Conservation (phyloP, 495 filamentous ascomycete genomes). For the Lepidopterella palustris region DNA sequence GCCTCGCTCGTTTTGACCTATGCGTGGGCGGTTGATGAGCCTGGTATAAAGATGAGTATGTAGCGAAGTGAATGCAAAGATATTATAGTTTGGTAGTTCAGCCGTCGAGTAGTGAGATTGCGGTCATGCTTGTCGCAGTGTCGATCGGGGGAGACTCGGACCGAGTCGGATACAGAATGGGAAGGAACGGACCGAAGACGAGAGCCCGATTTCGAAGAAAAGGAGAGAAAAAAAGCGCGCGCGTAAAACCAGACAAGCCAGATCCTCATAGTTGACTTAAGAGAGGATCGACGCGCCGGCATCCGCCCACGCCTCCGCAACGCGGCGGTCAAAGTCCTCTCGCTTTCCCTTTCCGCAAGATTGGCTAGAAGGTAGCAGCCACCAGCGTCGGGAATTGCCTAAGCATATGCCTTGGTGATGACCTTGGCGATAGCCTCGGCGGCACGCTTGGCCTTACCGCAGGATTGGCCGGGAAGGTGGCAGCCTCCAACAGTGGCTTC, state of each 20-base stretch:
- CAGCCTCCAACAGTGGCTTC: slow-evolving; percentile 8
- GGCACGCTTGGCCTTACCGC: slow-evolving; percentile 8
- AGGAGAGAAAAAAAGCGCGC: not conserved
- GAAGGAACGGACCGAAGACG: not conserved
- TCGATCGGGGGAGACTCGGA: not conserved
- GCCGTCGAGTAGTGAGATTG: not conserved
- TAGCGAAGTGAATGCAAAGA: not conserved
- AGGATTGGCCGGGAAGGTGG: slow-evolving; percentile 23
- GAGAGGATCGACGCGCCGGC: too few species aligned
- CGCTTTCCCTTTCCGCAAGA: slow-evolving; percentile 19
- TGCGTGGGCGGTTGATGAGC: too few species aligned
- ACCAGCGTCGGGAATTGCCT: too few species aligned
- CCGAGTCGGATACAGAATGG: not conserved
- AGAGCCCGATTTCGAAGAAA: not conserved
- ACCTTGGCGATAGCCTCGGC: slow-evolving; percentile 2
- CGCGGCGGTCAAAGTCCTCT: not conserved
- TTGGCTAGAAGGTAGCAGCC: slow-evolving; percentile 17
- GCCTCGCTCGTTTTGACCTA: too few species aligned
- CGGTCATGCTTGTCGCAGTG: not conserved
- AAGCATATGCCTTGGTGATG: not conserved
- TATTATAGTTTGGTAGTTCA: not conserved
- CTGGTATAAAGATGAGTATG: too few species aligned
- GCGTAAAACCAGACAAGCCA: not conserved
- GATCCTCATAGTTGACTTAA: not conserved
- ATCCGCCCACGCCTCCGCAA: slow-evolving; percentile 13